Base-by-base conservation (phyloP, 2,329 filamentous ascomycete species). In the Cladobotryum protrusum region DNA sequence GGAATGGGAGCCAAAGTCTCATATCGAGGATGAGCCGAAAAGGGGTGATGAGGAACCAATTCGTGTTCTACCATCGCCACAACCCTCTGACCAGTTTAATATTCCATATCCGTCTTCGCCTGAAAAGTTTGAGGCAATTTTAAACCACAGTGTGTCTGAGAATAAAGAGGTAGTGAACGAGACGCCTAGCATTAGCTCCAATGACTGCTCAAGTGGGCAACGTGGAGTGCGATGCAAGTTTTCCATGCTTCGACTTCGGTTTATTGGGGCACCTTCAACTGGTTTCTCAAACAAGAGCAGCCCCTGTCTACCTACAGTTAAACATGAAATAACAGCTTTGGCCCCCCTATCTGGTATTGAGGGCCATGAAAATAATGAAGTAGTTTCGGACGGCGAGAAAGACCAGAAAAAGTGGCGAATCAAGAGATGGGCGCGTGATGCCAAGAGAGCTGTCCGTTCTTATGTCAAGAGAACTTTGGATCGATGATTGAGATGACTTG, bases 81-180 rank as follows among this genome's bases (percentile, higher is more conserved):
- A 56, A 35, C 44, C 56, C 18, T 66, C 66, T 12, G 63, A 69
- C 20, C 66, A 66, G 37, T 68, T 69, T 47, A 65, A 66, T 40
- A 64, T 70, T 47, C 49, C 59, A 12, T 67, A 65, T 48, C 65
- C 65, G 6, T 57, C 58, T 3, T 59, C 62, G 2, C 50, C 54
- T 11, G 50, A 49, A 5, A 44, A 49, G 43, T 52, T 40, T 4
- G 51, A 56, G 37, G 53, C 37, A 43, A 51, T 45, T 8, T 48
- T 50, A 15, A 41, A 45, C 12, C 50, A 52, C 19, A 52, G 48
- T 36, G 44, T 47, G 17, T 53, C 54, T 13, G 51, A 43, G 6
- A 47, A 45, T 17, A 50, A 50, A 39, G 47, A 47, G 29, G 45
- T 43, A 8, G 36, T 57, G 19, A 48, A 50, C 32, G 49, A 57